Percentiles rank a stretch among this genome's conserved stretches.
These are phyloP conservation scores for Ulota crispa DNA, from an alignment of 225 moss, liverwort and hornwort species.

Conservation along the genomic window DNA sequence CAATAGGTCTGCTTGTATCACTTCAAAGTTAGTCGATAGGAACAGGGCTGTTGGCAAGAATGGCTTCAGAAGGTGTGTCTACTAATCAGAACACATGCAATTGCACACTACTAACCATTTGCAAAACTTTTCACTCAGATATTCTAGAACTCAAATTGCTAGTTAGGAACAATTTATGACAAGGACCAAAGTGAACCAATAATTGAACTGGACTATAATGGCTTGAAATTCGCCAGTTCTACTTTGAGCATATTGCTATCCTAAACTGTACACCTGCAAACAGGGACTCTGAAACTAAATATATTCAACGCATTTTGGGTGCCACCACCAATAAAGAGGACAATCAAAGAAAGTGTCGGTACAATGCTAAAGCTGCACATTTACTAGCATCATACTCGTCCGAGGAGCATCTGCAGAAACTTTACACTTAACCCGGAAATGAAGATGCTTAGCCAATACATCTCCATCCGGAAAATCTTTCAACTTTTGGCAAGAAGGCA, in stretches of 20 bases:
- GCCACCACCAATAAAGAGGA: background rate
- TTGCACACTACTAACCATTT: background rate
- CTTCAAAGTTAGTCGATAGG: background rate
- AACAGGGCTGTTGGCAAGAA: background rate
- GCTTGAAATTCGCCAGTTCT: background rate
- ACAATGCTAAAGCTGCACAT: conserved; percentile 40
- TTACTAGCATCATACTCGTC: conserved; percentile 41
- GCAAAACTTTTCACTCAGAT: conserved; percentile 1
- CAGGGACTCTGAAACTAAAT: background rate
- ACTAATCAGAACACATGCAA: background rate
- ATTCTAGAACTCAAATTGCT: background rate
- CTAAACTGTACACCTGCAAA: background rate
- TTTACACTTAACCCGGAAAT: conserved; percentile 48
- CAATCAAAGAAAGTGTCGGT: background rate
- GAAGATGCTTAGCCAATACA: conserved; percentile 47
- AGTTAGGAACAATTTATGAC: conserved; percentile 1
- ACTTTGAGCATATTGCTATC: conserved; percentile 19
- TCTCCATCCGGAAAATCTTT: conserved; percentile 8
- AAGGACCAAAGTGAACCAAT: conserved; percentile 4
- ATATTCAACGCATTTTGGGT: conserved; percentile 15
- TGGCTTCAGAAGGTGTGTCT: background rate
- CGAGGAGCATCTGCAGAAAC: conserved; percentile 40
- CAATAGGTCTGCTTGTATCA: background rate
- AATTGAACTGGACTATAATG: background rate
- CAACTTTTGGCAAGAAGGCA: conserved; percentile 9